Percentiles rank a stretch among this genome's conserved stretches.
Evolutionary conservation across 768 basidiomycete genomes (phyloP).

Genomic region (Lactarius tabidus): DNA sequence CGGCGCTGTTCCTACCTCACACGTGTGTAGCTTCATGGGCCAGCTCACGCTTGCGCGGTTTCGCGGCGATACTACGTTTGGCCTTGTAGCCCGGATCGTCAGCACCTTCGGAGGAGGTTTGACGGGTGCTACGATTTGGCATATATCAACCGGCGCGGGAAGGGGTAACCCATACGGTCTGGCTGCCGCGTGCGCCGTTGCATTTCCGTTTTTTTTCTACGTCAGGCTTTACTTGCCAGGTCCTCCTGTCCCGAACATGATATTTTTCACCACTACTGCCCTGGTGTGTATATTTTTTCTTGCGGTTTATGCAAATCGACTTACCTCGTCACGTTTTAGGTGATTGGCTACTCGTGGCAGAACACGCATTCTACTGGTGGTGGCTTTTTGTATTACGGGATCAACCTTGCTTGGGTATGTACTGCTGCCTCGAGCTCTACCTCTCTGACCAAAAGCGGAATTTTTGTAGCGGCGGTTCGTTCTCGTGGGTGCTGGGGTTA

Average conservation of each 20-base stretch:
- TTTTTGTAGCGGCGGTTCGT: conserved; percentile 55
- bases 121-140: conserved; percentile 67
- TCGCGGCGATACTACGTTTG: conserved; percentile 71
- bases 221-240: conserved; percentile 71
- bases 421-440: neutral
- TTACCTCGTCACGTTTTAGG: conserved; percentile 37
- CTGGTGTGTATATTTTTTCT: conserved; percentile 42
- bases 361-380: conserved; percentile 47
- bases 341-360: conserved; percentile 72
- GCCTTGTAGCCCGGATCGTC: conserved; percentile 53
- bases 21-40: conserved; percentile 56
- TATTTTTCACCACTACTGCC: conserved; percentile 59
- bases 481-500: conserved; percentile 66
- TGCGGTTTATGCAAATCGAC: neutral
- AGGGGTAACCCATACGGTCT: conserved; percentile 65
- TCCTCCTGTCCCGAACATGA: conserved; percentile 64
- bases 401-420: conserved; percentile 67
- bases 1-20: neutral
- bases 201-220: conserved; percentile 70
- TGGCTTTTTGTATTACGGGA: conserved; percentile 55
- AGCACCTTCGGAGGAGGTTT: conserved; percentile 65
- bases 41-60: conserved; percentile 69
- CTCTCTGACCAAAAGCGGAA: neutral
- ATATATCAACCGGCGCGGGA: conserved; percentile 61
- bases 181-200: conserved; percentile 60